Evolutionary conservation across 2,329 filamentous ascomycete species (phyloP), one percentile per base, ranked within the genome.

Genomic region (Penicillium decumbens): DNA sequence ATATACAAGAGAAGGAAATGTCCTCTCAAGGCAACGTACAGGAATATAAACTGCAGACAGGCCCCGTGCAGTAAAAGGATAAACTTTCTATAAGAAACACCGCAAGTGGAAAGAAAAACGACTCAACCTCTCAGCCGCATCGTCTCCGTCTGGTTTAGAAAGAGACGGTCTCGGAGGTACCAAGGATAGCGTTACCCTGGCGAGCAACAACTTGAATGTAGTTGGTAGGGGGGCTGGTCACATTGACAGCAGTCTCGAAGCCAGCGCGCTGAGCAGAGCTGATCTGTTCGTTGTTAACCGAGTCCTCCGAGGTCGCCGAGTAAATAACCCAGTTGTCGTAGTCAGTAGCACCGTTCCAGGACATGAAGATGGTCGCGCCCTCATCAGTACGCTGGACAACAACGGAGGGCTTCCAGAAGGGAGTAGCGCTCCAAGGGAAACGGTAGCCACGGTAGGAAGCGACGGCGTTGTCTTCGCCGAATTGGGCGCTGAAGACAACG

Each of bases 291-390:
- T 49, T 46, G 40, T 61, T 43, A 20, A 48, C 54, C 20, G 57
- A 58, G 10, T 50, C 56, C 9, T 51, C 25, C 6, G 58, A 56
- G 1, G 55, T 20, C 25, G 56, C 57, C 7, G 58, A 56, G 39
- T 67, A 69, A 3, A 73, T 47, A 15, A 63, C 65, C 69, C 70
- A 57, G 23, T 54, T 57, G 32, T 60, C 58, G 41, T 60, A 57
- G 27, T 71, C 68, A 0, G 68, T 71, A 7, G 68, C 69, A 12
- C 69, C 68, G 32, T 68, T 68, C 68, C 69, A 71, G 54, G 69
- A 71, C 63, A 72, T 69, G 50, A 66, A 68, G 5, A 70, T 51
- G 2, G 47, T 49, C n/a, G 29, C 43, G 24, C 24, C 43, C 4
- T 27, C 24, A 4, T 32, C 39, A 9, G 50, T 51, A 6, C 29